Base-by-base conservation (phyloP, 2,329 filamentous ascomycete genomes). In the Simplicillium sp. region DNA sequence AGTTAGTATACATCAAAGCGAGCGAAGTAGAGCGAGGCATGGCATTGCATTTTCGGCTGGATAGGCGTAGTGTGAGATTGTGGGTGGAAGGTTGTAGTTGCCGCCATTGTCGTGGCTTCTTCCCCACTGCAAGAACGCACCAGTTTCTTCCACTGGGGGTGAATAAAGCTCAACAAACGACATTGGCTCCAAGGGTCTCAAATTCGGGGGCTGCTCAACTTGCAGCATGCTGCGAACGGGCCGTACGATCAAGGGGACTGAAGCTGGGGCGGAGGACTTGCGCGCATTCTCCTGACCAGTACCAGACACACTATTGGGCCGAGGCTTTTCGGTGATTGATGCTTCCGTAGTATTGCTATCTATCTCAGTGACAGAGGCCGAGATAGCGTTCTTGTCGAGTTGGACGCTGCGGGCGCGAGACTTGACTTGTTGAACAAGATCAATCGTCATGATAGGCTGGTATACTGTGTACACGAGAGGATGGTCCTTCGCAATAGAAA, bases 181-280 rank as follows among this genome's bases (percentile, higher is more conserved):
- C 46, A 72, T 60, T 29, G 65, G 64, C 39, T 61, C 62, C 46
- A 64, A 55, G 4, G 65, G 59, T 7, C 57, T 61, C 17, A 75
- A 58, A 43, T 49, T 68, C 11, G 71, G 70, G 2, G 67, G 63
- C 20, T 65, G 62, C 35, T 72, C 71, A 14, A 76, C 59, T 36
- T 72, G 66, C 15, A 76, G 60, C 73, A 77, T 72, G 54, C 71
- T 77, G 44, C 68, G 65, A 48, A 67, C 73, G 34, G 61, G 60
- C 7, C 48, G 59, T 5, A 33, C 15, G 4, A 13, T 7, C 37
- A 39, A 39, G 15, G 49, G 42, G 2, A 46, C 34, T 29, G 39
- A 40, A 8, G 48, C 38, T 3, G 47, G 28, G 11, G 35, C 14
- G 15, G 44, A 42, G 14, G 39, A 38, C 11, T 39, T 34, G 7